Conservation (phyloP, 2,329 filamentous ascomycete species). For the Scorias spongiosa region DNA sequence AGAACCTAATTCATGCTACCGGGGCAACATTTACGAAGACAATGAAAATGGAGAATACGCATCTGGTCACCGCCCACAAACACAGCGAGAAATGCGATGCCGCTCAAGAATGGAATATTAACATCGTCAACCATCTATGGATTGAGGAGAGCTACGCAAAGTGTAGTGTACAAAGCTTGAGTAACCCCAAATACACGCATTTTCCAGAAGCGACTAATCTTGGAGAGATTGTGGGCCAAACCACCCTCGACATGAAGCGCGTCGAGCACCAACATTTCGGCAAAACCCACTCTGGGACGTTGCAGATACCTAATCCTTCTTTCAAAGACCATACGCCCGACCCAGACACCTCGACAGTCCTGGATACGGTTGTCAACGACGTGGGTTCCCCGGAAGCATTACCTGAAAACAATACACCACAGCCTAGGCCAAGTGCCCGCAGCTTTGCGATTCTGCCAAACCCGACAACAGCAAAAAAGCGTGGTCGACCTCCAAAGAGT, state of each 20-base stretch:
- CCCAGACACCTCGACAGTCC: constrained; percentile 7
- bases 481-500: constrained; percentile 14
- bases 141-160: constrained; percentile 93
- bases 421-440: constrained; percentile 5
- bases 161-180: constrained; percentile 59
- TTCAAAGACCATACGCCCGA: constrained; percentile 3
- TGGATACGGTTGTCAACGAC: constrained; percentile 6
- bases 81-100: constrained; percentile 87
- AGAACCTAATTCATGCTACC: constrained; percentile 72
- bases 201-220: constrained; percentile 85
- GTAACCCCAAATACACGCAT: constrained; percentile 62
- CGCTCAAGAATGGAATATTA: constrained; percentile 79
- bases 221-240: constrained; percentile 83
- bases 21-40: constrained; percentile 89
- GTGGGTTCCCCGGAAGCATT: constrained; percentile 1
- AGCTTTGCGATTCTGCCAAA: constrained; percentile 4
- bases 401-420: constrained; percentile 1
- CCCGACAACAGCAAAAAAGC: constrained; percentile 13
- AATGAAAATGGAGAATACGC: constrained; percentile 88
- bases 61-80: constrained; percentile 80
- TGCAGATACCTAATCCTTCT: not conserved
- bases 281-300: not conserved
- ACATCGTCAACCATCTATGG: constrained; percentile 91
- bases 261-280: constrained; percentile 55
- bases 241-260: constrained; percentile 57